A percentile compares a stretch with the other conserved stretches of the same genome.
Evolutionary conservation across 148 eudicot genomes (phyloP).

Genomic region (Amaranthus palmeri): DNA sequence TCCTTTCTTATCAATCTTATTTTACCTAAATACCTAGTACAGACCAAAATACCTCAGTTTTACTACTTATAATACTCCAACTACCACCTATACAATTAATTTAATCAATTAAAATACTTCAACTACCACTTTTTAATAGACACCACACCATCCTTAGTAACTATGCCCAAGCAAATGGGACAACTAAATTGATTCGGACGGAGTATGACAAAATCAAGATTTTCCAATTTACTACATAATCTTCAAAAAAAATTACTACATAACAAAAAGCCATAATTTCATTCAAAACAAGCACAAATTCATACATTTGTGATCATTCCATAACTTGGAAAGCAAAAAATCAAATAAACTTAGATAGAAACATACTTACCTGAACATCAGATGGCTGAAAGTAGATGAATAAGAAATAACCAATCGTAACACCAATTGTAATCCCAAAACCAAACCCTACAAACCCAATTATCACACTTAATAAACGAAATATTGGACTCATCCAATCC

Average conservation of each 20-base stretch:
- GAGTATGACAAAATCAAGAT: too few species aligned
- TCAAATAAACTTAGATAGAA: neutral
- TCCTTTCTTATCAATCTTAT: too few species aligned
- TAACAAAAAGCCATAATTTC: neutral
- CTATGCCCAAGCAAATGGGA: too few species aligned
- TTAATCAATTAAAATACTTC: too few species aligned
- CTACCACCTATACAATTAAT: too few species aligned
- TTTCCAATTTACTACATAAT: neutral
- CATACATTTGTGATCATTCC: neutral
- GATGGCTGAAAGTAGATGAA: conserved; percentile 65
- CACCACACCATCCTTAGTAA: too few species aligned
- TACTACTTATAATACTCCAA: too few species aligned
- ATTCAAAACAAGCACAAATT: neutral
- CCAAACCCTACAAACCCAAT: conserved; percentile 73
- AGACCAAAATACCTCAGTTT: too few species aligned
- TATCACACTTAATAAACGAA: conserved; percentile 42
- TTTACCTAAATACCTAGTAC: too few species aligned
- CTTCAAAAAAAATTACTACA: too few species aligned
- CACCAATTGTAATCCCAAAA: conserved; percentile 58
- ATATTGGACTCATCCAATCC: conserved; percentile 41
- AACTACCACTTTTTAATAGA: too few species aligned
- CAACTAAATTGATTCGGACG: too few species aligned
- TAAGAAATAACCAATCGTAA: conserved; percentile 57
- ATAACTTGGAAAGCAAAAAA: neutral
- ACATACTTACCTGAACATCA: conserved; percentile 55